Evolutionary conservation across 331 rosid genomes (phyloP), one percentile per base, ranked within the genome.

Genomic region (Pyrus hybrid): DNA sequence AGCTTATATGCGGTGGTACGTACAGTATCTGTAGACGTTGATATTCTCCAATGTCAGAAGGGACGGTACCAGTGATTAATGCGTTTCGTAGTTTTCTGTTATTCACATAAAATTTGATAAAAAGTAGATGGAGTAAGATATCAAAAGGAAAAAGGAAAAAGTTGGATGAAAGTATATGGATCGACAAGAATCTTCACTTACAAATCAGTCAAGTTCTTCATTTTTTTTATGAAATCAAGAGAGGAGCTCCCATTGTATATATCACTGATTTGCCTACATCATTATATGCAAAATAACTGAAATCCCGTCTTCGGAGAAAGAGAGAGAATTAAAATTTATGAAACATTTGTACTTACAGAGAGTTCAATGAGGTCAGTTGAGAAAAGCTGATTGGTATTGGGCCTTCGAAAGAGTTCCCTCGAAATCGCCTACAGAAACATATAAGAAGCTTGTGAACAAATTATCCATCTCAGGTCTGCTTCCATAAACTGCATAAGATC

Each of bases 191-290:
- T 37, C 58, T n/a, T 47, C 25, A 65, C 93, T 83, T 83, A 54
- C 94, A 90, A 81, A 49, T 49, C 56, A 33, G 66, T 82, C 71
- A 93, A 65, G 72, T 90, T 87, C 81, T 85, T 86, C 91, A 90
- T 64, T 61, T 87, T 80, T 76, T 60, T 76, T 9, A 90, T 23
- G 68, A 90, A 84, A 63, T 78, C 86, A 73, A 88, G 76, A 30
- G 96, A 85, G 77, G 93, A 86, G 86, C 89, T 88, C 72, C 82
- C 94, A 78, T 90, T 83, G 26, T 85, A 86, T 57, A 93, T 61
- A 74, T 79, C 88, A 72, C 91, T 71, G 63, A 90, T 93, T 73
- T 85, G 83, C 91, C 97, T 91, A 41, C 85, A 85, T 77, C 23
- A 73, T 73, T 41, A 58, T 32, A 68, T 5, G 14, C 26, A 70